These are phyloP conservation scores for Balansia obtecta DNA, from an alignment of 2,329 filamentous ascomycete species.

Conservation along the genomic window DNA sequence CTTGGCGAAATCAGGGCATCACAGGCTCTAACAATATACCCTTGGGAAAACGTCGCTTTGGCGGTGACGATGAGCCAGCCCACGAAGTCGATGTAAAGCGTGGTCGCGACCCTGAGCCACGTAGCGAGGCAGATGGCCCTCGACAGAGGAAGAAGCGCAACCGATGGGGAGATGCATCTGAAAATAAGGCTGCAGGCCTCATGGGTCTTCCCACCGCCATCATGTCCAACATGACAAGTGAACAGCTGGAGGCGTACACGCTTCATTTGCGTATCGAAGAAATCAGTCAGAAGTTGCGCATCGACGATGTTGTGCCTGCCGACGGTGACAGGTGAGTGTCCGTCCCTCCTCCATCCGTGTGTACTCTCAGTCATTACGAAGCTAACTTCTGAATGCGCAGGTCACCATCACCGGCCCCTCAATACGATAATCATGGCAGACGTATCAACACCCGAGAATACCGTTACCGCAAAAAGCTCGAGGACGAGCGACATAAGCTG, in stretches of 20 bases:
- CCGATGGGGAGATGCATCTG: slow-evolving; percentile 90
- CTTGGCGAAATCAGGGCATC: slow-evolving; percentile 67
- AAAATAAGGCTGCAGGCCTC: slow-evolving; percentile 96
- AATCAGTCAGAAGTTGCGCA: slow-evolving; percentile 97
- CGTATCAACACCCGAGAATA: slow-evolving; percentile 99
- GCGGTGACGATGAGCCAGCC: slow-evolving; percentile 44
- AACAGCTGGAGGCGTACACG: slow-evolving; percentile 95
- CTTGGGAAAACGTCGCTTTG: slow-evolving; percentile 75
- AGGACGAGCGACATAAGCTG: slow-evolving; percentile 97
- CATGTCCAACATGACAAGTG: slow-evolving; percentile 93
- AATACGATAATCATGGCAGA: slow-evolving; percentile 98
- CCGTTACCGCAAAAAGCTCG: slow-evolving; percentile 92
- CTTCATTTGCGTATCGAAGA: slow-evolving; percentile 95
- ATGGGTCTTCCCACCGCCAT: slow-evolving; percentile 97
- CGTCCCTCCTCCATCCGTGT: background rate
- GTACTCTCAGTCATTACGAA: no score
- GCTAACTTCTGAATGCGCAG: slow-evolving; percentile 30
- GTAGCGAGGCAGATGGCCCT: slow-evolving; percentile 58
- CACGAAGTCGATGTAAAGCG: slow-evolving; percentile 55
- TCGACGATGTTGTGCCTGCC: slow-evolving; percentile 95
- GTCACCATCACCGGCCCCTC: slow-evolving; percentile 87
- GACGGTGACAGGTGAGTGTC: slow-evolving; percentile 78
- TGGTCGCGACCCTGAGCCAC: slow-evolving; percentile 79
- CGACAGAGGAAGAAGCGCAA: slow-evolving; percentile 96
- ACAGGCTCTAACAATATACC: slow-evolving; percentile 98